These are phyloP conservation scores for Skeletonema potamos DNA, from an alignment of 108 stramenopile genomes.

Conservation along the genomic window DNA sequence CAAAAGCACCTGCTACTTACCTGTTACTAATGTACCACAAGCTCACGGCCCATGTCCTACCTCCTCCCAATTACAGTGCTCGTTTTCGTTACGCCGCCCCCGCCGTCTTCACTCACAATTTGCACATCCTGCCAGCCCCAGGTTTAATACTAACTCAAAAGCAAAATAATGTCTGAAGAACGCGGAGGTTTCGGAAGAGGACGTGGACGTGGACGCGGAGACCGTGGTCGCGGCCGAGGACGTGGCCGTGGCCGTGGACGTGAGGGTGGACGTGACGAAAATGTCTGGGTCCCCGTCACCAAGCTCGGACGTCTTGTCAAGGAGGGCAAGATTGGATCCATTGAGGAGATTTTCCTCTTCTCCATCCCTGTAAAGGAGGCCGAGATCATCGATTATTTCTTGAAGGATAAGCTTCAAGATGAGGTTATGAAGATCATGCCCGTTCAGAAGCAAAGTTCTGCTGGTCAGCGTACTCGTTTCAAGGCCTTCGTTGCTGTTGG, in stretches of 20 bases:
- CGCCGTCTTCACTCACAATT: slow-evolving; percentile 13
- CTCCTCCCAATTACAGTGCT: too few species aligned
- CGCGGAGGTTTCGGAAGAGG: slow-evolving; percentile 77
- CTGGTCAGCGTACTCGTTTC: slow-evolving; percentile 99
- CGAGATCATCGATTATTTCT: slow-evolving; percentile 98
- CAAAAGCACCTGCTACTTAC: too few species aligned
- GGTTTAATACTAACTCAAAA: slow-evolving; percentile 8
- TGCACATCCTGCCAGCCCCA: slow-evolving; percentile 45
- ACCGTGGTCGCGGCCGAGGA: slow-evolving; percentile 64
- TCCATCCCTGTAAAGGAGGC: slow-evolving; percentile 99
- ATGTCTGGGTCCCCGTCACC: slow-evolving; percentile 98
- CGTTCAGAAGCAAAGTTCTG: slow-evolving; percentile 99
- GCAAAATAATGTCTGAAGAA: slow-evolving; percentile 49
- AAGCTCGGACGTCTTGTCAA: slow-evolving; percentile 99
- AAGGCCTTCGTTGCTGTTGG: slow-evolving; percentile 99
- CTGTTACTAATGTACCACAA: too few species aligned
- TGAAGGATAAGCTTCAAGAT: slow-evolving; percentile 97
- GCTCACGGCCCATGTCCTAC: background rate
- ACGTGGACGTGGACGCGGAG: slow-evolving; percentile 62
- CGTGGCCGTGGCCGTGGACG: slow-evolving; percentile 94
- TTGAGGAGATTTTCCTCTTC: slow-evolving; percentile 99
- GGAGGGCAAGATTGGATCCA: slow-evolving; percentile 97
- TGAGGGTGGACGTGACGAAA: slow-evolving; percentile 90
- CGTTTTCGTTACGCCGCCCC: background rate
- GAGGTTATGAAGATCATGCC: slow-evolving; percentile 99